Base-by-base conservation (phyloP, 2,329 filamentous ascomycete genomes). In the Sarocladium strictum region DNA sequence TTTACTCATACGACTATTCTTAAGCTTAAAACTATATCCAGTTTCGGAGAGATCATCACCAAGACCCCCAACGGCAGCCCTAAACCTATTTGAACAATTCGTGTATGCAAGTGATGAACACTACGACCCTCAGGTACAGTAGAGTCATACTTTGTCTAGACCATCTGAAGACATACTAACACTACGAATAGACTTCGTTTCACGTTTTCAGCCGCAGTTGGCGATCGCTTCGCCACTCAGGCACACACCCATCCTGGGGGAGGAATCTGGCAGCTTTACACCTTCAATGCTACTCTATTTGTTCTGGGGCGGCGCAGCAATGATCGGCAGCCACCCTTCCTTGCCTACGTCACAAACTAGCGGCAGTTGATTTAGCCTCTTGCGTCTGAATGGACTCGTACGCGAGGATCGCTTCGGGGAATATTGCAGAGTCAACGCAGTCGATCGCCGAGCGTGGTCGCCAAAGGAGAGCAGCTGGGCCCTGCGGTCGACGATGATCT, bases 161-260 rank as follows among this genome's bases (percentile, higher is more conserved):
- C 5, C 10, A 24, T 43, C 40, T 43, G 21, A 43, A 43, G 11
- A 24, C 40, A 43, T 21, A 23, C 40, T 6, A 23, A 24, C 40
- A 43, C 17, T 43, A 17, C 15, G 40, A 43, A 21, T 43, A 43
- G 21, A 24, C 17, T 43, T 43, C 40, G 40, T 43, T 43, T 47
- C 43, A 27, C n/a, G 43, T 6, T 7, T 47, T 26, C 43, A 47
- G 43, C 43, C 43, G 43, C 43, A 47, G 24, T 27, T 29, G 24
- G 24, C 43, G 43, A 47, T 47, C 43, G 23, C 43, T 23, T 47
- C 43, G 40, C 40, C 40, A 43, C 43, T n/a, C 43, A 26, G 43
- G 43, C 24, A 47, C 43, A n/a, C n/a, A n/a, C n/a, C n/a, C 21
- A 24, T 29, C 9, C 9, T 3, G 3, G 17, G 3, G 14, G 7